These are phyloP conservation scores for Rubia peregrina DNA, from an alignment of 305 asterid genomes.

Conservation along the genomic window DNA sequence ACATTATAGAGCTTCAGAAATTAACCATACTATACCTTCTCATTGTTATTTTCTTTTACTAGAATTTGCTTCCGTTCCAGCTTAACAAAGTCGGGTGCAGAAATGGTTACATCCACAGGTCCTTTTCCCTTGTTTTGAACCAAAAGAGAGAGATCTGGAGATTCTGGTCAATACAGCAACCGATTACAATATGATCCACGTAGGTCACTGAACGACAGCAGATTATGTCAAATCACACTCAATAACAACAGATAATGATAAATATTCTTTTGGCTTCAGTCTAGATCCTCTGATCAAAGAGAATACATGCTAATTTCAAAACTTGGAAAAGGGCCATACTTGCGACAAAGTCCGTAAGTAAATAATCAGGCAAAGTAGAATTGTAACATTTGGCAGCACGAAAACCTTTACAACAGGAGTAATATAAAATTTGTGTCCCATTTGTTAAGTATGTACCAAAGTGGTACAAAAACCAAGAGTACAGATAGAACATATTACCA, in stretches of 20 bases:
- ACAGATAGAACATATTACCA: neutral
- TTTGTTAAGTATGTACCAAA: neutral
- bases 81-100: conserved; percentile 56
- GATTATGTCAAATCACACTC: neutral
- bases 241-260: neutral
- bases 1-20: neutral
- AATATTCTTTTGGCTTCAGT: neutral
- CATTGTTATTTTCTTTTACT: conserved; percentile 51
- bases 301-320: neutral
- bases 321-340: neutral
- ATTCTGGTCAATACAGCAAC: conserved; percentile 39
- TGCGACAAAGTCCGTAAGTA: neutral
- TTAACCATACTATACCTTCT: conserved; percentile 37
- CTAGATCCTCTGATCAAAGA: neutral
- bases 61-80: conserved; percentile 47
- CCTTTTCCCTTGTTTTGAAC: conserved; percentile 69
- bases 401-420: neutral
- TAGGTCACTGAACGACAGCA: neutral
- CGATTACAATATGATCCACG: neutral
- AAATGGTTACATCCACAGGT: conserved; percentile 37
- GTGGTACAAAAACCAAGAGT: neutral
- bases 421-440: neutral
- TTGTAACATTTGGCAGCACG: neutral
- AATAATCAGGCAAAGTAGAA: neutral
- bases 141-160: conserved; percentile 71